Percentiles rank a stretch among this genome's conserved stretches.
Evolutionary conservation across 805 yeast genomes (phyloP).

Genomic region (Clavispora fructus): DNA sequence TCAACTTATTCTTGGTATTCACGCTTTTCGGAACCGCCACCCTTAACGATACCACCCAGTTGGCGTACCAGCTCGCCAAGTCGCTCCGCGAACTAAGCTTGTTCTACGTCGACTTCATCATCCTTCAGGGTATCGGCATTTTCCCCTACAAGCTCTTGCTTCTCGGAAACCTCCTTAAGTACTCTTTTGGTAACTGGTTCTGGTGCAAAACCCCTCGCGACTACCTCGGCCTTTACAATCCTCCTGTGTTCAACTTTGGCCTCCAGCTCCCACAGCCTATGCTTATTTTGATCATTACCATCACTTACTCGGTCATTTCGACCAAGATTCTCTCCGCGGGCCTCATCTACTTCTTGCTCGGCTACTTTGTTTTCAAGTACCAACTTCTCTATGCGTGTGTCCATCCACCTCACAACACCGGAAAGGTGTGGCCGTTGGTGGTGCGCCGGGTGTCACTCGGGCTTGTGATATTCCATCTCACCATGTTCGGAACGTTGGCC

Average conservation of each 20-base stretch:
- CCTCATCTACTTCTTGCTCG: conserved; percentile 72
- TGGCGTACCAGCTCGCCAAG: conserved; percentile 81
- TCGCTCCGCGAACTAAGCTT: conserved; percentile 74
- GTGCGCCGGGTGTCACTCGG: conserved; percentile 81
- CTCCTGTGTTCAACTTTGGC: conserved; percentile 91
- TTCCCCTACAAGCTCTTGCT: conserved; percentile 83
- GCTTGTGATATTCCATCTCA: conserved; percentile 74
- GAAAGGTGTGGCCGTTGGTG: conserved; percentile 91
- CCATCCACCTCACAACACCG: conserved; percentile 95
- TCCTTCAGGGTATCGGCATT: conserved; percentile 81
- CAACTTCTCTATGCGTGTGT: conserved; percentile 86
- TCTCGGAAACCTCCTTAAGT: conserved; percentile 70
- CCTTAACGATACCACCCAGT: conserved; percentile 80
- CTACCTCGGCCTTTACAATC: conserved; percentile 66
- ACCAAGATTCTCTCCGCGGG: conserved; percentile 85
- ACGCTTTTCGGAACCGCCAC: conserved; percentile 92
- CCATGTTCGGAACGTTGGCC: conserved; percentile 88
- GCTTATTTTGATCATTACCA: conserved; percentile 74
- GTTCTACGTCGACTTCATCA: conserved; percentile 83
- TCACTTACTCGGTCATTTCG: conserved; percentile 85
- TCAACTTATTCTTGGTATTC: conserved; percentile 87
- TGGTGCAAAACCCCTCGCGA: conserved; percentile 84
- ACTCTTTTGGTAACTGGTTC: conserved; percentile 49
- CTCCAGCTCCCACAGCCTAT: conserved; percentile 88
- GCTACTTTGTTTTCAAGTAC: conserved; percentile 86